Base-by-base conservation (phyloP, 306 rosid species). In the Senna siamea region DNA sequence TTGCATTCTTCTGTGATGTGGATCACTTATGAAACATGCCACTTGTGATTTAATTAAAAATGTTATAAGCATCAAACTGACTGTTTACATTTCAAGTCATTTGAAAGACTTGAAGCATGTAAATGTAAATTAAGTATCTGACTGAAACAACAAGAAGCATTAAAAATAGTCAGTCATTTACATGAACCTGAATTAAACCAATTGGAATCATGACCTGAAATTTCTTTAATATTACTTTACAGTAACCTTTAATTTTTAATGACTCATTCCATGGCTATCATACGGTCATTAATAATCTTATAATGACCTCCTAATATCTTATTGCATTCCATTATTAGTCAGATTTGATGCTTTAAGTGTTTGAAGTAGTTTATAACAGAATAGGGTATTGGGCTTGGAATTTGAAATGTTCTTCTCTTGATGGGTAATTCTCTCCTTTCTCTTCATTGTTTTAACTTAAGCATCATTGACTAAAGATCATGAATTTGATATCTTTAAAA, bases 401-500 rank as follows among this genome's bases (percentile, higher is more conserved):
- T n/a, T n/a, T n/a, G n/a, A n/a, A n/a, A n/a, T n/a, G n/a, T n/a
- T n/a, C n/a, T n/a, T n/a, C n/a, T n/a, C n/a, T n/a, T n/a, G n/a
- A n/a, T n/a, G n/a, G n/a, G n/a, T n/a, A n/a, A n/a, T n/a, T n/a
- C n/a, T n/a, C n/a, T n/a, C n/a, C 14, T 77, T 50, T 61, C 32
- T 18, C 32, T 67, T 54, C 46, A 57, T 40, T 17, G 19, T 20
- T 32, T 67, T 55, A 30, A 37, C 12, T 30, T 28, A 66, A 69
- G 75, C 57, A 63, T 70, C 56, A 44, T 56, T 68, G 50, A 67
- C 52, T 55, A 67, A 60, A 30, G 61, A 53, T 35, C 47, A 43
- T 58, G 76, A 32, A 41, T 55, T 44, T 75, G 67, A 75, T 57
- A 34, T 71, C 56, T 53, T 73, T 26, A 26, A 67, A 65, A 46